Evolutionary conservation across 495 filamentous ascomycete genomes (phyloP), one percentile per base, ranked within the genome.

Genomic region (Terfezia claveryi): DNA sequence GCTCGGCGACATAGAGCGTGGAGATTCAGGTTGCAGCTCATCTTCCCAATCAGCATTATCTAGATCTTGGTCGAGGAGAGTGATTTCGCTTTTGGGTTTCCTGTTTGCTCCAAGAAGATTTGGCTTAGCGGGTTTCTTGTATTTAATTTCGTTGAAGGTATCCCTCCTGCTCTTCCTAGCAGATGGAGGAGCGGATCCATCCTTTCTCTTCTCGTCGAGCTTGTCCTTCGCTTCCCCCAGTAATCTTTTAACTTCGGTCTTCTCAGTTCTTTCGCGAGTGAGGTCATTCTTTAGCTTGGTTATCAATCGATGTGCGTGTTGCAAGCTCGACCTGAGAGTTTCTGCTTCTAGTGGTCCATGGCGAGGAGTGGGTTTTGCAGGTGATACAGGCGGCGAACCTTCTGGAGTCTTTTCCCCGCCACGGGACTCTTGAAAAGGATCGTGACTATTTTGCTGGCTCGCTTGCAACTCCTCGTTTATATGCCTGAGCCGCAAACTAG

Each of bases 181-280:
- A 46, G 41, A 46, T 87, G 51, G 70, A 73, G 27, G 64, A 70
- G 36, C 70, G 68, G 23, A 69, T 73, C 27, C 73, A 59, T 37
- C 69, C 69, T 67, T 23, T 87, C 83, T 51, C 67, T 74, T 54
- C 87, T 78, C 36, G 68, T 96, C 91, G 23, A 98, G 68, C 61
- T 98, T 92, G 67, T 98, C 91, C 32, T 91, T 79, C 38, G 87
- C 82, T 59, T 98, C 91, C 70, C 94, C 92, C 36, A 98, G 75
- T 79, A 98, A 85, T 54, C 92, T 83, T 67, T 84, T 89, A 50
- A 95, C 74, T 66, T 98, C 91, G 23, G 94, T 76, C 72, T 94
- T 98, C 67, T 98, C 91, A 0, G 89, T 92, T 75, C 94, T 98
- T 69, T 98, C 91, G 27, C 91, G 82, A 66, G 95, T 87, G 53